Evolutionary conservation across 768 basidiomycete genomes (phyloP).

Genomic region (Boletus insuetus): DNA sequence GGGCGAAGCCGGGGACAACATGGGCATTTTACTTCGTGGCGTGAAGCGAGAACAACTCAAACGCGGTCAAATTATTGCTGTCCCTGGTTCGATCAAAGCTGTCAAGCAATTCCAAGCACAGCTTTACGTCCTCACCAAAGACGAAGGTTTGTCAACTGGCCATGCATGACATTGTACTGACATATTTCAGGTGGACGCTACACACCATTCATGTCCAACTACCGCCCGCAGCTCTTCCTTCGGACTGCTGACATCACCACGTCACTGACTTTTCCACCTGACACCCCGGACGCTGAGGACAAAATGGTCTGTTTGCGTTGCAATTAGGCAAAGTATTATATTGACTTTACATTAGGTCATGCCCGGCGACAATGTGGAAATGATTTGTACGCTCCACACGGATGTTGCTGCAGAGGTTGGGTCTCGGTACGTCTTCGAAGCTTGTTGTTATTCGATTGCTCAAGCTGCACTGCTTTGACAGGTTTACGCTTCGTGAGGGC

Average conservation of each 20-base stretch:
- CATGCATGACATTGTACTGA: conserved; percentile 44
- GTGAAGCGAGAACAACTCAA: conserved; percentile 95
- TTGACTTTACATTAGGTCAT: conserved; percentile 57
- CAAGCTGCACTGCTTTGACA: conserved; percentile 13
- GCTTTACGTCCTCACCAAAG: conserved; percentile 59
- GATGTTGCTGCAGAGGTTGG: conserved; percentile 91
- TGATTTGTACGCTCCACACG: conserved; percentile 77
- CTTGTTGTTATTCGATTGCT: background rate
- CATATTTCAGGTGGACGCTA: conserved; percentile 60
- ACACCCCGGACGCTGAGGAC: conserved; percentile 73
- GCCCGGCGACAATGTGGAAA: conserved; percentile 97
- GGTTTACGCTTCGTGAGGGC: conserved; percentile 92
- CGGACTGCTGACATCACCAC: conserved; percentile 95
- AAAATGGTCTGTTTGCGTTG: conserved; percentile 65
- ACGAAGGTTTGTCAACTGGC: conserved; percentile 38
- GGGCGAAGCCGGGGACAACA: conserved; percentile 99
- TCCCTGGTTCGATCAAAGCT: conserved; percentile 90
- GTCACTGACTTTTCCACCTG: conserved; percentile 80
- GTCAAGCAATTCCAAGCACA: conserved; percentile 94
- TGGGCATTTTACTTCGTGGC: conserved; percentile 95
- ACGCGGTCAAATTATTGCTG: conserved; percentile 88
- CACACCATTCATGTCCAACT: conserved; percentile 91
- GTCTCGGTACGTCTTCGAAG: conserved; percentile 50
- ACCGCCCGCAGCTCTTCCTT: conserved; percentile 93
- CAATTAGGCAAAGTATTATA: background rate